Evolutionary conservation across 176 grass and related monocot species (phyloP).

Genomic region (Triticum timopheevii): DNA sequence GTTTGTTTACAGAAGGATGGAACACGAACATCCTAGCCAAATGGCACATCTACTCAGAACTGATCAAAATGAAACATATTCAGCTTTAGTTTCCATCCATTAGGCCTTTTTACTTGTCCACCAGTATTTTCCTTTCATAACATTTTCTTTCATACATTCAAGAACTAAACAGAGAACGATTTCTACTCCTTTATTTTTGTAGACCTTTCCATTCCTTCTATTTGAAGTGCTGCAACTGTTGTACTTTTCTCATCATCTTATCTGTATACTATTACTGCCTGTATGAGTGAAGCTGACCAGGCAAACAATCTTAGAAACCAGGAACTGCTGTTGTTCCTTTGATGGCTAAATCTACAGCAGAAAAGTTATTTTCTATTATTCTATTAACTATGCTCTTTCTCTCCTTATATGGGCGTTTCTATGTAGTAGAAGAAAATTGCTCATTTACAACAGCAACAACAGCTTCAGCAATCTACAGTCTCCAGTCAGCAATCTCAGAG

Average conservation of each 20-base stretch:
- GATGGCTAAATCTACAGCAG: not conserved
- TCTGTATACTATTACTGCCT: not conserved
- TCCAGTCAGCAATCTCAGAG: constrained; percentile 76
- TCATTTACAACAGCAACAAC: constrained; percentile 59
- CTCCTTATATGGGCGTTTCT: constrained; percentile 40
- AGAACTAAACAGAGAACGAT: constrained; percentile 4
- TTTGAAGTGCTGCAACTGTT: not conserved
- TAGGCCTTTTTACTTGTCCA: too few relatives aligned
- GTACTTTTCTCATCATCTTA: not conserved
- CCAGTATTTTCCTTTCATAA: too few relatives aligned
- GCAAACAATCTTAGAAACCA: not conserved
- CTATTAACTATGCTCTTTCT: not conserved
- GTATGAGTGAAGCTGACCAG: not conserved
- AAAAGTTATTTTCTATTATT: not conserved
- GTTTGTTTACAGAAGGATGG: not conserved
- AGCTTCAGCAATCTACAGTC: constrained; percentile 57
- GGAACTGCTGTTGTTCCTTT: not conserved
- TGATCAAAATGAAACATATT: constrained; percentile 21
- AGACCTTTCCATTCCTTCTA: not conserved
- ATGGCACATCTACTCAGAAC: not conserved
- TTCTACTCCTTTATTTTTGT: not conserved
- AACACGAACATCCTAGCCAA: not conserved
- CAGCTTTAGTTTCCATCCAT: not conserved
- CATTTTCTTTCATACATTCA: not conserved
- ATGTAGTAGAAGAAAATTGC: constrained; percentile 88